Evolutionary conservation across 768 basidiomycete species (phyloP), one percentile per base, ranked within the genome.

Genomic region (Harrya chromipes): DNA sequence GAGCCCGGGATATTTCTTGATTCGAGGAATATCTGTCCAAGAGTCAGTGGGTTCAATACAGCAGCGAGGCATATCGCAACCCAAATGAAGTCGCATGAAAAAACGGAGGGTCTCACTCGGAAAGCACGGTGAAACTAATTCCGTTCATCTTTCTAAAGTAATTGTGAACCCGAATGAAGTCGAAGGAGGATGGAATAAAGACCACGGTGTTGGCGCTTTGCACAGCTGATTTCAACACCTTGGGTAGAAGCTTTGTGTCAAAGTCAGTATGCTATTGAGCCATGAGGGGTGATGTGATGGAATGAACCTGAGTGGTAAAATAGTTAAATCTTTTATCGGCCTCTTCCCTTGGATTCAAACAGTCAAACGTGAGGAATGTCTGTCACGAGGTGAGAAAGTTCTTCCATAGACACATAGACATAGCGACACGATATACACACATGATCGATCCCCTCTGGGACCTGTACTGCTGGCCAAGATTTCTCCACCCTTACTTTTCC

Each of bases 131-230:
- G 64, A 88, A 95, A 1, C 83, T 79, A 29, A 90, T 75, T 14
- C 82, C 80, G 11, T 78, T 73, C 50, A 78, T 72, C 67, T 89
- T 91, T 46, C 83, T 79, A 72, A 97, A 84, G 69, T 90, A 76
- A 52, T 94, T 93, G 51, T 89, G 87, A 9, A 99, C 76, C 19
- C 93, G 82, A 49, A 97, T 90, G 64, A 94, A 98, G 70, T 98
- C 97, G 65, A 95, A 94, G 44, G 94, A 97, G 0, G 92, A 94
- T 0, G 97, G 94, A 16, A 99, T 74, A 65, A 97, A 90, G 55
- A 98, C 77, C 43, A 85, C 78, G 0, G 94, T 93, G 64, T 93
- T 92, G 23, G 82, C 76, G 56, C 93, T 91, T 69, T 91, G 89
- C 6, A 98, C 91, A 0, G 97, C 97, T 2, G 94, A 97, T 69